phyloP scores from a whole-genome alignment of 108 stramenopile genomes.

The Stephanodiscus minutulus region DNA sequence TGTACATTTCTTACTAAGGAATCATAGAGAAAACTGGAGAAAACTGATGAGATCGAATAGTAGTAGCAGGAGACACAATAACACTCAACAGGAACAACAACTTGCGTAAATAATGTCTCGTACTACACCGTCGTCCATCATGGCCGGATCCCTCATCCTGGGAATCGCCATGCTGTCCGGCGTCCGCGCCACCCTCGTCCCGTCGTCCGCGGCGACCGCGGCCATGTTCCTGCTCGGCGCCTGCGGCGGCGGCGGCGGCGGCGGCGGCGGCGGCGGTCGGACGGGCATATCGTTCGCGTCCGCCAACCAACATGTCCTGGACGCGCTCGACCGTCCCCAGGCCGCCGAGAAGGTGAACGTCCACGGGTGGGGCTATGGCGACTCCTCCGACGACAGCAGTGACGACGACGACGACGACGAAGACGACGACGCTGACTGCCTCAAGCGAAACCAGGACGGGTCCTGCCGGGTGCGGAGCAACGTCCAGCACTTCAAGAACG shows the following conservation, averaged over 20 bases:
- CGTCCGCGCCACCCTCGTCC: slow-evolving; percentile 4
- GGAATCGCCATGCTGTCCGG: slow-evolving; percentile 1
- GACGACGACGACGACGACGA: slow-evolving; percentile 19
- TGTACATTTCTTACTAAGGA: too few relatives aligned
- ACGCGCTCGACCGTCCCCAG: slow-evolving; percentile 40
- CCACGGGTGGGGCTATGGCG: slow-evolving; percentile 13
- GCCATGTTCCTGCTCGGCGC: not conserved
- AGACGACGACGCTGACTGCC: slow-evolving; percentile 14
- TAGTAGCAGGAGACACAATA: too few relatives aligned
- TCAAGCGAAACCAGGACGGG: slow-evolving; percentile 25
- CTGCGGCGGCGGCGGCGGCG: too few relatives aligned
- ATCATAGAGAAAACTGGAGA: too few relatives aligned
- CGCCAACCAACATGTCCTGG: slow-evolving; percentile 13
- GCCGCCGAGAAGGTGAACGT: slow-evolving; percentile 41
- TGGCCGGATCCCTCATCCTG: slow-evolving; percentile 8
- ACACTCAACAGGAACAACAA: too few relatives aligned
- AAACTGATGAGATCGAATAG: not conserved
- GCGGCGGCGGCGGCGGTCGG: not conserved
- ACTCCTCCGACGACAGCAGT: slow-evolving; percentile 12
- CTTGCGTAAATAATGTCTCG: too few relatives aligned
- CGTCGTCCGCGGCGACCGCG: not conserved
- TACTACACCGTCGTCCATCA: not conserved
- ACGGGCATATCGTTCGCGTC: too few relatives aligned
- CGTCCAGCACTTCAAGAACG: slow-evolving; percentile 47
- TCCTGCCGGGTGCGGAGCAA: slow-evolving; percentile 26